Percentiles rank a stretch among this genome's conserved stretches.
Conservation (phyloP, 2,329 filamentous ascomycete genomes). For the Annulohypoxylon truncatum region DNA sequence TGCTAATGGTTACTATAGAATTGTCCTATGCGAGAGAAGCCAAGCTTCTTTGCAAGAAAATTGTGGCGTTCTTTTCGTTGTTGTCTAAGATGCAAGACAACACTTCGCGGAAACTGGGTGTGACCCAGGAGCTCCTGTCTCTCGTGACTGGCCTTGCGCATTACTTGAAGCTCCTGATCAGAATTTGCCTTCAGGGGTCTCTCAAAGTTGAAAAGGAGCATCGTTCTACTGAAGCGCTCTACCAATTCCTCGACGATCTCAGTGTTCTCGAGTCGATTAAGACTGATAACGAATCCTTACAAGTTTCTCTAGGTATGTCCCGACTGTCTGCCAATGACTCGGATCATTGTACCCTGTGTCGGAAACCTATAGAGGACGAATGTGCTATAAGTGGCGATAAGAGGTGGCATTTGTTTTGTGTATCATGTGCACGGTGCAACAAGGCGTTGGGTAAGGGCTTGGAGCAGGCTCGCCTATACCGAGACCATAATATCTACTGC, state of each 20-base stretch:
- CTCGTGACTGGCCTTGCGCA: conserved; percentile 96
- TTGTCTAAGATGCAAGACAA: conserved; percentile 95
- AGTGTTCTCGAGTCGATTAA: conserved; percentile 83
- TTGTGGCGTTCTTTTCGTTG: conserved; percentile 96
- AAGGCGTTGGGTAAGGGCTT: conserved; percentile 75
- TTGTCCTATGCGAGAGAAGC: conserved; percentile 93
- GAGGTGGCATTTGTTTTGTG: conserved; percentile 86
- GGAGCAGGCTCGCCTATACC: conserved; percentile 77
- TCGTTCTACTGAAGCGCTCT: conserved; percentile 77
- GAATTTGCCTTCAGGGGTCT: conserved; percentile 94
- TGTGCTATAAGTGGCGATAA: conserved; percentile 80
- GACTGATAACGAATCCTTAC: conserved; percentile 74
- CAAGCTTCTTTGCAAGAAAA: conserved; percentile 99
- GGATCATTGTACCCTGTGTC: conserved; percentile 85
- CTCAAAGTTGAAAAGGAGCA: conserved; percentile 91
- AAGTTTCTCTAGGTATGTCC: conserved; percentile 73
- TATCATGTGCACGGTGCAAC: conserved; percentile 76
- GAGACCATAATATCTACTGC: conserved; percentile 79
- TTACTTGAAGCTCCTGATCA: conserved; percentile 96
- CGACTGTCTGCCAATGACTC: conserved; percentile 79
- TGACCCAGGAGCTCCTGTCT: conserved; percentile 97
- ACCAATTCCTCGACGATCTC: conserved; percentile 85
- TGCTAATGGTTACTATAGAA: conserved; percentile 61
- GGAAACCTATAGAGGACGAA: conserved; percentile 92
- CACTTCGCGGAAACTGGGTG: conserved; percentile 88